Evolutionary conservation across 169 alveolate genomes (phyloP), one percentile per base, ranked within the genome.

Genomic region (Plasmodium knowlesi): DNA sequence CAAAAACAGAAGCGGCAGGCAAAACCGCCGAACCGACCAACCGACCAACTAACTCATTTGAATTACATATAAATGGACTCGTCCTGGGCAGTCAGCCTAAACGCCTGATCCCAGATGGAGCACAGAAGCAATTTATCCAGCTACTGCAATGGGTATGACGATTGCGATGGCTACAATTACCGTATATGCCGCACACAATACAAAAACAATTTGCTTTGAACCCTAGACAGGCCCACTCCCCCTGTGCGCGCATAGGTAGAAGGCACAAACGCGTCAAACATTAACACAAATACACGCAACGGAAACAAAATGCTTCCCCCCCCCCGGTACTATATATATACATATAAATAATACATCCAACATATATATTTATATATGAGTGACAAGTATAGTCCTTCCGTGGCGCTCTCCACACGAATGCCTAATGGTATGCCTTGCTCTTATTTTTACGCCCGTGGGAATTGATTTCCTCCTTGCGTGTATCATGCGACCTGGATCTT

Each of bases 401-500:
- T 50, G 61, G 61, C 61, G 61, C 61, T 50, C 22, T 22, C 61
- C 22, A 8, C 61, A 76, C 22, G 22, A 86, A 73, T 22, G 57
- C 28, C 32, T 54, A 28, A 86, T 86, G 61, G 67, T 86, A 53
- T 16, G 80, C 34, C 37, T 22, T 84, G 32, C 39, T 50, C 30
- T 53, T 54, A 57, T 54, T 34, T 54, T 86, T 74, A 53, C 71
- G 39, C 71, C 82, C 76, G 22, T 53, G 41, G 41, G 61, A 25
- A 46, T 70, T 73, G 32, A 14, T 53, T 54, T 53, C 39, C 10
- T 78, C 70, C 86, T 46, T 86, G 67, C n/a, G 57, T 76, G 79
- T 30, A 25, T 86, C 93, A 74, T 46, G 14, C 3, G 93, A 86
- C 28, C 71, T 43, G 37, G 93, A 86, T 74, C 43, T 86, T 86